Conservation (phyloP, 177 flowering plant genomes). For the Vitis hybrid region DNA sequence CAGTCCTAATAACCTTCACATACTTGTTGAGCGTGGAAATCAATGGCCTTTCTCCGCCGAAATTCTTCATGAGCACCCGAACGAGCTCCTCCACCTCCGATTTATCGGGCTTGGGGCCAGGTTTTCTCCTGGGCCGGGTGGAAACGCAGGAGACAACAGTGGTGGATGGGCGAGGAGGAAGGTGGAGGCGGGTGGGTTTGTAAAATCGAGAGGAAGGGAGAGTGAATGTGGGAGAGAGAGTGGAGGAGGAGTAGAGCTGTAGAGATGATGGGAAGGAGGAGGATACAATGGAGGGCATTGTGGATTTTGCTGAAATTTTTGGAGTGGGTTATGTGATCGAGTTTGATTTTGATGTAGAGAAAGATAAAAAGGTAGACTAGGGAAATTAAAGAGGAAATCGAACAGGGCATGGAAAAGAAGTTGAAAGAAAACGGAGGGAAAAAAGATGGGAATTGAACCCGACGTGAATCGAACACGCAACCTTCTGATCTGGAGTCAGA, state of each 20-base stretch:
- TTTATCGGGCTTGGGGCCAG: constrained; percentile 21
- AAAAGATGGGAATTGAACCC: constrained; percentile 57
- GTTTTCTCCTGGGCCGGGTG: constrained; percentile 36
- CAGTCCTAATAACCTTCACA: constrained; percentile 65
- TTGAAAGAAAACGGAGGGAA: no score
- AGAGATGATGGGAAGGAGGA: not conserved
- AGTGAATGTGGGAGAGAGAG: constrained; percentile 5
- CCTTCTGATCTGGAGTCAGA: constrained; percentile 97
- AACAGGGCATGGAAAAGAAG: no score
- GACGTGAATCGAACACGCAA: constrained; percentile 98
- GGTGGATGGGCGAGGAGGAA: constrained; percentile 1
- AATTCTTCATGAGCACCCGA: constrained; percentile 45
- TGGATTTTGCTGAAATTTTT: not conserved
- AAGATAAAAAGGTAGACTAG: no score
- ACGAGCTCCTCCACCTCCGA: constrained; percentile 62
- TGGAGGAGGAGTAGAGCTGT: not conserved
- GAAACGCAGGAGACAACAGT: constrained; percentile 29
- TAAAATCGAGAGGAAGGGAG: not conserved
- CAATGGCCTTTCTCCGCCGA: constrained; percentile 59
- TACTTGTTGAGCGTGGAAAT: constrained; percentile 64
- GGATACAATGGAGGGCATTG: constrained; percentile 4
- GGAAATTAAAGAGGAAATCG: no score
- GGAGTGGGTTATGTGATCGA: no score
- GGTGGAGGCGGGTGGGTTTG: constrained; percentile 6
- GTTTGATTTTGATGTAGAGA: no score